Percentiles rank a stretch among this genome's conserved stretches.
phyloP scores from a whole-genome alignment of 768 basidiomycete genomes.

The Russula abietina region DNA sequence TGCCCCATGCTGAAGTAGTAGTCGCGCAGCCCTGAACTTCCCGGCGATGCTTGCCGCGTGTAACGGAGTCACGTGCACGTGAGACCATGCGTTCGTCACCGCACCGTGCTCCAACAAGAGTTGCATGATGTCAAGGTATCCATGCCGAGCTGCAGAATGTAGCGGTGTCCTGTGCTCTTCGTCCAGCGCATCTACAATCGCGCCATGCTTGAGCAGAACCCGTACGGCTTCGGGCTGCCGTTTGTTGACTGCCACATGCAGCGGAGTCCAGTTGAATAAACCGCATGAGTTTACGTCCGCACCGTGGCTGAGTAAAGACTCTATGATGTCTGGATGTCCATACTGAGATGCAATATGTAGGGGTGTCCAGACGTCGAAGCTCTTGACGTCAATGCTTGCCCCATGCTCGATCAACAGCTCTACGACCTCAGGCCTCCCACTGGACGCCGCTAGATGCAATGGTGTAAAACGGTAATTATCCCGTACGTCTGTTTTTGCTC shows the following conservation, averaged over 20 bases:
- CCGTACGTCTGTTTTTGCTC: background rate
- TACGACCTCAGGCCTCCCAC: background rate
- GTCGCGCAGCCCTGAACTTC: background rate
- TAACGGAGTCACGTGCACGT: background rate
- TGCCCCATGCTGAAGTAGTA: background rate
- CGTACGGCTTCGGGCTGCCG: background rate
- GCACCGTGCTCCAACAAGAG: background rate
- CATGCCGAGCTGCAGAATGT: background rate
- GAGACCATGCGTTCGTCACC: background rate
- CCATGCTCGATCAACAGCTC: background rate
- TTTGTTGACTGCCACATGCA: background rate
- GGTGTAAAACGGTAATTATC: background rate
- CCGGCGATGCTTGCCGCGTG: background rate
- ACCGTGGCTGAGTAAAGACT: background rate
- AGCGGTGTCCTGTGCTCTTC: background rate
- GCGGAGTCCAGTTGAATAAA: background rate
- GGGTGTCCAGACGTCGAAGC: background rate
- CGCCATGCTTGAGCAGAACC: background rate
- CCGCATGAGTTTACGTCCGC: background rate
- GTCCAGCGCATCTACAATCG: background rate
- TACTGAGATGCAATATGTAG: background rate
- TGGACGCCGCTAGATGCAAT: background rate
- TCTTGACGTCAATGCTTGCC: background rate
- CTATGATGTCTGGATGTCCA: background rate
- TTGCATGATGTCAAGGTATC: background rate